Conservation (phyloP, 345 rosid species). For the Brassica rapa region DNA sequence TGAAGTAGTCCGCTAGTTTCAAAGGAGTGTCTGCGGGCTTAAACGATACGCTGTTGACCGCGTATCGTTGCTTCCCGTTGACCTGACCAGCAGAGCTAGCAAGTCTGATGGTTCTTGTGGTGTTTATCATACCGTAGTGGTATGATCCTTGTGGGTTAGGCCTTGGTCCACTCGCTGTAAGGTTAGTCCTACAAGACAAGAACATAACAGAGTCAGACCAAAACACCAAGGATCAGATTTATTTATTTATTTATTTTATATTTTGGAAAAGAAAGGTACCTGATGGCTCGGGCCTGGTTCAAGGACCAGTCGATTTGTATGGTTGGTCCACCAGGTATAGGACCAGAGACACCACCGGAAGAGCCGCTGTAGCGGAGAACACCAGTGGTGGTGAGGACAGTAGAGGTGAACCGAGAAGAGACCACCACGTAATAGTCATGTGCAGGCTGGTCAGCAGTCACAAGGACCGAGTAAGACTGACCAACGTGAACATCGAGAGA, state of each 20-base stretch:
- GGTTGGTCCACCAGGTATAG: slow-evolving; percentile 91
- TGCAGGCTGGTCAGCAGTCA: slow-evolving; percentile 89
- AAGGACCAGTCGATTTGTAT: slow-evolving; percentile 83
- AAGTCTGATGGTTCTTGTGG: slow-evolving; percentile 65
- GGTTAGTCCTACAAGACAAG: slow-evolving; percentile 66
- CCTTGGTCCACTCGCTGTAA: slow-evolving; percentile 97
- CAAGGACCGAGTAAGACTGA: slow-evolving; percentile 76
- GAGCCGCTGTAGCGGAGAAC: slow-evolving; percentile 78
- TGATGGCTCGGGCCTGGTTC: slow-evolving; percentile 91
- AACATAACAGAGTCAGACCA: slow-evolving; percentile 14
- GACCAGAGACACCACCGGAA: slow-evolving; percentile 72
- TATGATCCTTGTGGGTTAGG: slow-evolving; percentile 99
- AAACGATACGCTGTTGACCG: slow-evolving; percentile 81
- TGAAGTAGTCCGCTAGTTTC: slow-evolving; percentile 86
- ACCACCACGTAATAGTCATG: slow-evolving; percentile 81
- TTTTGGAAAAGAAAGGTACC: slow-evolving; percentile 39
- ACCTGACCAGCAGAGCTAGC: slow-evolving; percentile 85
- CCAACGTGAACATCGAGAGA: slow-evolving; percentile 92
- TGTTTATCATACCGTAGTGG: slow-evolving; percentile 90
- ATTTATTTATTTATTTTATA: background rate
- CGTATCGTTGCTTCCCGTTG: slow-evolving; percentile 85
- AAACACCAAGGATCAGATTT: background rate
- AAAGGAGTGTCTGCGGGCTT: slow-evolving; percentile 80
- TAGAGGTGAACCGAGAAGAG: slow-evolving; percentile 68
- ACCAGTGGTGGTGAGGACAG: slow-evolving; percentile 73